Evolutionary conservation across 257 asterid genomes (phyloP), one percentile per base, ranked within the genome.

Genomic region (Cruciata laevipes): DNA sequence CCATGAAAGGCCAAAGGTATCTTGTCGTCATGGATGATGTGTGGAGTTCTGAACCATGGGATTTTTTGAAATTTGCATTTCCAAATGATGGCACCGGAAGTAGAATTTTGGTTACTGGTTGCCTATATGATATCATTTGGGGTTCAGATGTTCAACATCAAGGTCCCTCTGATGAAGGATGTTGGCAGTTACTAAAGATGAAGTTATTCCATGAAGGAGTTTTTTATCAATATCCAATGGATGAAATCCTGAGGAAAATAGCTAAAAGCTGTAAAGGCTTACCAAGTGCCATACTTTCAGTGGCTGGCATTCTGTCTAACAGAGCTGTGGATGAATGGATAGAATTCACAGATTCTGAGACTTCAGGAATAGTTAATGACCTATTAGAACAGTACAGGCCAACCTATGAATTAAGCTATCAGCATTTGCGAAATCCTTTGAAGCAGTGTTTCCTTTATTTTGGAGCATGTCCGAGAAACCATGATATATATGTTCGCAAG

Each of bases 21-120:
- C 65, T 68, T 0, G 56, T 68, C 16, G 55, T 68, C 16, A 32
- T 68, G 72, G 72, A 68, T 55, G 72, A 68, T 37, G 6, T 57
- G 53, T 68, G 72, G 65, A 23, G 44, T 37, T 21, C 9, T 20
- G 56, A 12, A 9, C 65, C 25, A 14, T 68, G 65, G 56, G 37
- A 55, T 56, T 63, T 33, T 4, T 59, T 68, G 38, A 9, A 24
- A 23, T 33, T 16, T 18, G 35, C 56, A 20, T 56, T 68, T 35
- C 72, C 72, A 10, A 51, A 68, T 35, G 64, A 55, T 6, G 16
- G 3, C 13, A 55, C 40, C 33, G 65, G 65, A 12, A 68, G 72
- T 5, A 56, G 72, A 24, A 56, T 68, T 35, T 14, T 68, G 72
- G 58, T 68, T 0, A 68, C 72, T 11, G 56, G 72, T 21, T 64